A percentile compares a stretch with the other conserved stretches of the same genome.
These are phyloP conservation scores for Teratosphaeriaceae sp. DNA, from an alignment of 2,329 filamentous ascomycete species.

Conservation along the genomic window DNA sequence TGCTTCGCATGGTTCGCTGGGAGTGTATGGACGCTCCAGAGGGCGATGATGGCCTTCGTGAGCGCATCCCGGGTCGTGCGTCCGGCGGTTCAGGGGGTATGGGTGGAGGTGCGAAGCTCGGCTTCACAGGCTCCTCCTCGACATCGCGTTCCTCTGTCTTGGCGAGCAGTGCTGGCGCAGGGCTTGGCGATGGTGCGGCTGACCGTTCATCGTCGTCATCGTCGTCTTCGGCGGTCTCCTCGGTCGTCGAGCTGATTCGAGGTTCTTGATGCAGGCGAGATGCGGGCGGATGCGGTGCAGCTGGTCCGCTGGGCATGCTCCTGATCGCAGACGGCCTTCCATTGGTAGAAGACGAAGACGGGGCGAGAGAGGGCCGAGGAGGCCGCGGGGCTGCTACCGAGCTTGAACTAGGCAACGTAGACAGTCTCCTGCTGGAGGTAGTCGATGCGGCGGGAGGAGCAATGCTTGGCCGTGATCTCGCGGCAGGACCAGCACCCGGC, in stretches of 20 bases:
- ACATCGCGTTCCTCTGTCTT: constrained; percentile 15
- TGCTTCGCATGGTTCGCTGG: constrained; percentile 34
- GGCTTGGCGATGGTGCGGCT: constrained; percentile 12
- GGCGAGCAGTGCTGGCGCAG: constrained; percentile 16
- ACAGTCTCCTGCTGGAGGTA: constrained; percentile 23
- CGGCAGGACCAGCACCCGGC: constrained; percentile 33
- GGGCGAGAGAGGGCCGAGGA: constrained; percentile 12
- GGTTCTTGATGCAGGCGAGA: constrained; percentile 11
- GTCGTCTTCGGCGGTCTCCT: constrained; percentile 16
- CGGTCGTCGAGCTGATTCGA: constrained; percentile 16
- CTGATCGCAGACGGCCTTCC: constrained; percentile 11
- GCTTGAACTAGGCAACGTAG: constrained; percentile 22
- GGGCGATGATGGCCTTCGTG: constrained; percentile 29
- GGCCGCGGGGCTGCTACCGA: constrained; percentile 24
- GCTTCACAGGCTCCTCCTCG: constrained; percentile 17
- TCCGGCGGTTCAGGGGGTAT: constrained; percentile 20
- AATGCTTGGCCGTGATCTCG: constrained; percentile 52
- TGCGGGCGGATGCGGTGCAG: constrained; percentile 6
- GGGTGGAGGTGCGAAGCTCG: constrained; percentile 27
- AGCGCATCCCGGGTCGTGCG: constrained; percentile 15
- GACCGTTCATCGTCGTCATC: constrained; percentile 16
- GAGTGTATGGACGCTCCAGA: constrained; percentile 24
- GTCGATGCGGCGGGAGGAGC: constrained; percentile 33
- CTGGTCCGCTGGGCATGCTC: not conserved
- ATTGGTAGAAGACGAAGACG: constrained; percentile 10